Percentiles rank a stretch among this genome's conserved stretches.
Conservation (phyloP, 805 yeast species). For the Huiozyma sinensis region DNA sequence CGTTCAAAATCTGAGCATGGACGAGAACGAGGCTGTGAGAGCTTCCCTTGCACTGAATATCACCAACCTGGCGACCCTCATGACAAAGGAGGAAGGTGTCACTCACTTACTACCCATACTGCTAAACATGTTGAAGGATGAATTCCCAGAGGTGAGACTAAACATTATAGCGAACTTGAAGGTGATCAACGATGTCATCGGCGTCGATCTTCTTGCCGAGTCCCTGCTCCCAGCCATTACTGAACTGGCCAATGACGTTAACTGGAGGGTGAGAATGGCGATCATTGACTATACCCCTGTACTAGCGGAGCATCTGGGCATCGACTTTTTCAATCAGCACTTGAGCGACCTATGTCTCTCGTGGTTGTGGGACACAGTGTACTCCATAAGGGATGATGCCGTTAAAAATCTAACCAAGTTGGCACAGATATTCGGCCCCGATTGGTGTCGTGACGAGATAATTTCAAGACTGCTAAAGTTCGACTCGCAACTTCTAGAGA, state of each 20-base stretch:
- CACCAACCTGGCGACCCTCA: constrained; percentile 73
- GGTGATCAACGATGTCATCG: constrained; percentile 87
- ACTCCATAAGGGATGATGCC: constrained; percentile 93
- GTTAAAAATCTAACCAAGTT: constrained; percentile 70
- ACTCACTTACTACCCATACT: constrained; percentile 78
- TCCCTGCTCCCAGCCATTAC: constrained; percentile 90
- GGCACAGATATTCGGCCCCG: constrained; percentile 80
- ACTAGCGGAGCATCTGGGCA: constrained; percentile 88
- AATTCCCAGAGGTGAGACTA: constrained; percentile 89
- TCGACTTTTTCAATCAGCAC: constrained; percentile 84
- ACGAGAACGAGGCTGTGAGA: constrained; percentile 87
- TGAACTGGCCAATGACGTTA: constrained; percentile 89
- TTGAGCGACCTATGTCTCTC: constrained; percentile 83
- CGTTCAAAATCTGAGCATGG: constrained; percentile 74
- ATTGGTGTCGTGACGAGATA: constrained; percentile 84
- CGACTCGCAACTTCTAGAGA: constrained; percentile 33
- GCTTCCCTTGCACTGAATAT: constrained; percentile 84
- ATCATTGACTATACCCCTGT: constrained; percentile 94
- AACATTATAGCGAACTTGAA: constrained; percentile 89
- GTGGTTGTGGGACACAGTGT: constrained; percentile 99
- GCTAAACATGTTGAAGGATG: constrained; percentile 90
- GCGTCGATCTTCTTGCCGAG: constrained; percentile 77
- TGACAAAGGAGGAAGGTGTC: constrained; percentile 77
- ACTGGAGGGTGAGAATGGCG: constrained; percentile 96
- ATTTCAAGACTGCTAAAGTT: constrained; percentile 58